Evolutionary conservation across 1,284 basidiomycete species (phyloP), one percentile per base, ranked within the genome.

Genomic region (Sparassis latifolia): DNA sequence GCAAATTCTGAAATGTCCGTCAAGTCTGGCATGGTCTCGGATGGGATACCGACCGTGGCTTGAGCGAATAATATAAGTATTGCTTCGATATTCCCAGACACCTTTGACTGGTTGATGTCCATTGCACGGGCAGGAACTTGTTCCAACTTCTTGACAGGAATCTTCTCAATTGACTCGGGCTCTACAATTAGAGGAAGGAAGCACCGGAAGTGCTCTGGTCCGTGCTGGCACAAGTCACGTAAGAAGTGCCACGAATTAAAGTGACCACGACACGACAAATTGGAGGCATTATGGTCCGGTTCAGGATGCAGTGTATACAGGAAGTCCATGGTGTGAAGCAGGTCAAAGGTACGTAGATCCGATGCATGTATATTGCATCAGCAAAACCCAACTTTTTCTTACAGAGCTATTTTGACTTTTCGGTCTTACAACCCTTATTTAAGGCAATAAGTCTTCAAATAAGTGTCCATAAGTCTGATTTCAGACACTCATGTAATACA

Each of bases 21-120:
- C 7, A 12, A 37, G 28, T 44, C 38, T 5, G n/a, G 32, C 20
- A 20, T 20, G 0, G 27, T 48, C 3, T 12, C 28, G 6, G 0
- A 9, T 9, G 57, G 55, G 39, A 58, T 58, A 2, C 61, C 66
- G 31, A 66, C 35, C 2, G 59, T 59, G 10, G 46, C 58, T 49
- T 69, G 65, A 4, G 44, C 20, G 1, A 68, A 53, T 1, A 68
- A 40, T 6, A 46, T 52, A 3, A 56, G 42, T 4, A 69, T 29
- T 2, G 55, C 64, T 0, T 55, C 47, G 0, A 45, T 55, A 47
- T 68, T 63, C 42, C 51, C 56, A 9, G 37, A 47, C 4, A 51
- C 55, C 28, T 58, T 64, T 9, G 55, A 60, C 12, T 59, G 54
- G 33, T 58, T 62, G 30, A 63, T 61, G 35, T 68, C 56, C 43